A percentile compares a stretch with the other conserved stretches of the same genome.
These are phyloP conservation scores for Leccinum rimulosum DNA, from an alignment of 768 basidiomycete species.

Conservation along the genomic window DNA sequence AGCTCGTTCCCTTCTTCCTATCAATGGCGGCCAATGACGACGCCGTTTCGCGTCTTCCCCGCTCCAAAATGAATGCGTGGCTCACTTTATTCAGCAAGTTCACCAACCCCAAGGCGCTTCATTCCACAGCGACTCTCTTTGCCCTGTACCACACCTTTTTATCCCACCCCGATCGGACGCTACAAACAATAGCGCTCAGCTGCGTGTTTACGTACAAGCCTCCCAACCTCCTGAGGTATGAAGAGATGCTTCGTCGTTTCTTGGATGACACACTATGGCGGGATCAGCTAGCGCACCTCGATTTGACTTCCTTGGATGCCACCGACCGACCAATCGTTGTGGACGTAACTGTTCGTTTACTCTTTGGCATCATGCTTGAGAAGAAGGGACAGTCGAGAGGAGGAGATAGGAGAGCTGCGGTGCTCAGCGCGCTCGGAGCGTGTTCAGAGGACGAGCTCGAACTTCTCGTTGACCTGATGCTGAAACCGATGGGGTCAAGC, in stretches of 20 bases:
- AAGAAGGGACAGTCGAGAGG: conserved; percentile 66
- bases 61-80: conserved; percentile 68
- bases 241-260: conserved; percentile 64
- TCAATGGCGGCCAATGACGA: conserved; percentile 35
- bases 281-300: conserved; percentile 78
- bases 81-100: conserved; percentile 88
- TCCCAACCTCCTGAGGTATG: conserved; percentile 48
- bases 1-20: conserved; percentile 86
- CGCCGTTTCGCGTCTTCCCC: conserved; percentile 43
- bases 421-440: conserved; percentile 66
- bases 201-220: conserved; percentile 85
- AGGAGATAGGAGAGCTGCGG: conserved; percentile 66
- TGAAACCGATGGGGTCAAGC: conserved; percentile 59
- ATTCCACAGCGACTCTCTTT: conserved; percentile 62
- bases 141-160: conserved; percentile 70
- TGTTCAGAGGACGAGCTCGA: conserved; percentile 73
- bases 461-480: conserved; percentile 83
- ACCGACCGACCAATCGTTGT: conserved; percentile 65
- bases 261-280: conserved; percentile 87
- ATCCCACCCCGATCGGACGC: conserved; percentile 76
- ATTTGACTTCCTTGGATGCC: conserved; percentile 57
- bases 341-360: conserved; percentile 65
- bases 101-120: conserved; percentile 86
- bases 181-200: conserved; percentile 73
- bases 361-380: conserved; percentile 89